A percentile compares a stretch with the other conserved stretches of the same genome.
Conservation (phyloP, 2,329 filamentous ascomycete species). For the Xylaria sp. region DNA sequence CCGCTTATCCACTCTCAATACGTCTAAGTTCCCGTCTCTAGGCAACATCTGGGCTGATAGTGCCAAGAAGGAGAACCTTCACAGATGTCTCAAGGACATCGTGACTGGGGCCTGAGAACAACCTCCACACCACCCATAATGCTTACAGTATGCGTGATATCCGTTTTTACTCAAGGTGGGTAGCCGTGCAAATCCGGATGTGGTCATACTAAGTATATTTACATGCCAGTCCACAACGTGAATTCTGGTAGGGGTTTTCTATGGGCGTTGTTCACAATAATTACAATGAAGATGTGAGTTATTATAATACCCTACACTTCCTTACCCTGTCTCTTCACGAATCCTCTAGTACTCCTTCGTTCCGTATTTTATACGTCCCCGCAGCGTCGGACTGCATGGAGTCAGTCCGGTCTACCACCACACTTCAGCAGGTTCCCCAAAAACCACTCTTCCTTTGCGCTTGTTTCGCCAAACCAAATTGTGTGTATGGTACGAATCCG, state of each 20-base stretch:
- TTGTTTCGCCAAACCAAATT: background rate
- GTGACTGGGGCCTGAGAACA: background rate
- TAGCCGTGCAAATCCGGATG: background rate
- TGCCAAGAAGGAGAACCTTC: conserved; percentile 20
- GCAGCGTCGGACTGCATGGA: background rate
- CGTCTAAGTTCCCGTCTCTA: conserved; percentile 18
- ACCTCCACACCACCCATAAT: conserved; percentile 26
- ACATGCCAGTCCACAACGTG: conserved; percentile 8
- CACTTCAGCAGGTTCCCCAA: background rate
- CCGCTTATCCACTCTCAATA: conserved; percentile 16
- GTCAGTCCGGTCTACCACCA: background rate
- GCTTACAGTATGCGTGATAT: background rate
- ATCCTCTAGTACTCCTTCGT: background rate
- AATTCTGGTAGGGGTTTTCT: conserved; percentile 11
- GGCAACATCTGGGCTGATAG: conserved; percentile 22
- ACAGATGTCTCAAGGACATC: conserved; percentile 12
- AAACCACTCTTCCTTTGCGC: background rate
- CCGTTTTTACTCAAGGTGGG: conserved; percentile 13
- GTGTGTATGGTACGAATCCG: background rate
- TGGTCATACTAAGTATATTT: conserved; percentile 5
- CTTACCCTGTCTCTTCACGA: background rate
- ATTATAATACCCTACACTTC: background rate
- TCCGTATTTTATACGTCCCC: background rate
- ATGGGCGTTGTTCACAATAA: conserved; percentile 24
- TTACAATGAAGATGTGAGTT: conserved; percentile 31